These are phyloP conservation scores for Botrytis hyacinthi DNA, from an alignment of 2,329 filamentous ascomycete species.

Conservation along the genomic window DNA sequence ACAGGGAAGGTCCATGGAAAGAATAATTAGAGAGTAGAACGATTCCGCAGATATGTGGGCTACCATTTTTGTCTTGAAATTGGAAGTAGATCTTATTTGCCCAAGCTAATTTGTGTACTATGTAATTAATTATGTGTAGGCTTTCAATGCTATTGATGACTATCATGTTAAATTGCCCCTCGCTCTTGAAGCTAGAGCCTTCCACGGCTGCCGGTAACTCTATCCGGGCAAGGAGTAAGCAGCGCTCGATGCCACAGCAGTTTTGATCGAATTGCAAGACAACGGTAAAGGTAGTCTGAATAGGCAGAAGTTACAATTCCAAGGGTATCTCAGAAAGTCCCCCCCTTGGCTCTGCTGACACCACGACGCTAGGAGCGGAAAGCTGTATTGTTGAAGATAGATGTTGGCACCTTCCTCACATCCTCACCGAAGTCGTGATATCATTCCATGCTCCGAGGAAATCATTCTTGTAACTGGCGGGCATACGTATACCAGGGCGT, in stretches of 20 bases:
- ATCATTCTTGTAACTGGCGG: not conserved
- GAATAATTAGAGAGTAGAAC: not conserved
- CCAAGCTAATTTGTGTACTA: not conserved
- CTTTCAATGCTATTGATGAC: not conserved
- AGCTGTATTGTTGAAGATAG: not conserved
- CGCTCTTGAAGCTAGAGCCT: not conserved
- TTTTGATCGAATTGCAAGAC: not conserved
- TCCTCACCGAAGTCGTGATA: not conserved
- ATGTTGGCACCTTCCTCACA: not conserved
- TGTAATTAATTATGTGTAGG: not conserved
- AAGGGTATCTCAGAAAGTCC: not conserved
- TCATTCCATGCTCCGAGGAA: not conserved
- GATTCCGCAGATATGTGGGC: not conserved
- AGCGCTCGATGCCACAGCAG: not conserved
- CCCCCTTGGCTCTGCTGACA: not conserved
- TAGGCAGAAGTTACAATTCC: not conserved
- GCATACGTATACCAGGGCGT: not conserved
- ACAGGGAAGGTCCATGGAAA: not conserved
- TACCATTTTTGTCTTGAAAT: not conserved
- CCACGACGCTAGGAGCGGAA: not conserved
- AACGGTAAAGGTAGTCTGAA: not conserved
- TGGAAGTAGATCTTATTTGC: not conserved
- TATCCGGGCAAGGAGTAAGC: not conserved
- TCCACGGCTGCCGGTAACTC: not conserved
- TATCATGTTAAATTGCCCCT: not conserved